Evolutionary conservation across 2,329 filamentous ascomycete species (phyloP).

Genomic region (Epichloe bromicola): DNA sequence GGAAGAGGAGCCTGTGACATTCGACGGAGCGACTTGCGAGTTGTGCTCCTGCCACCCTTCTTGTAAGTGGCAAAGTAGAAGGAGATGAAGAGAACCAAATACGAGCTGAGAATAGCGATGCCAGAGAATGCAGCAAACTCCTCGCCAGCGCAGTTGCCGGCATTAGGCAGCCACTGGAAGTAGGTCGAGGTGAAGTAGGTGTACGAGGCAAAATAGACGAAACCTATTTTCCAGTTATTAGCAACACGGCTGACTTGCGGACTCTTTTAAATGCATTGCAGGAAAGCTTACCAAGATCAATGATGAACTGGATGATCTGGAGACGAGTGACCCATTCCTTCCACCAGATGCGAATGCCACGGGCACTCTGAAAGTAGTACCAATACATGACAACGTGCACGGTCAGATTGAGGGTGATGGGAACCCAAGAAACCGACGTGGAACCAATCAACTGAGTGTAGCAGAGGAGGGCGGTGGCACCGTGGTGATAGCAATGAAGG

Average conservation of each 20-base stretch:
- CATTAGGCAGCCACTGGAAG: constrained; percentile 72
- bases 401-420: constrained; percentile 80
- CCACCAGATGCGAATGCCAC: constrained; percentile 95
- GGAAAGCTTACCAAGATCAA: constrained; percentile 67
- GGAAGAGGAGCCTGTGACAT: constrained; percentile 58
- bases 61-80: constrained; percentile 98
- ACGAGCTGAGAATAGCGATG: constrained; percentile 84
- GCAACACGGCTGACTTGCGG: background rate
- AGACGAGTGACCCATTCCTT: constrained; percentile 99
- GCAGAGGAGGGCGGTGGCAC: constrained; percentile 91
- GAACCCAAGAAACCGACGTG: constrained; percentile 90
- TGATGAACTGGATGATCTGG: constrained; percentile 93
- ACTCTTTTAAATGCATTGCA: background rate
- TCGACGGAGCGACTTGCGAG: constrained; percentile 61
- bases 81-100: constrained; percentile 95
- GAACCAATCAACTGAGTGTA: constrained; percentile 92
- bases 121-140: constrained; percentile 92
- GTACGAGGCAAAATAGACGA: constrained; percentile 98
- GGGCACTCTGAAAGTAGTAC: constrained; percentile 99
- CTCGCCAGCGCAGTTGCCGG: constrained; percentile 81
- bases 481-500: constrained; percentile 98
- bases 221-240: constrained; percentile 41
- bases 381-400: constrained; percentile 99
- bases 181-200: constrained; percentile 94
- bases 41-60: constrained; percentile 70